phyloP scores from a whole-genome alignment of 2,329 filamentous ascomycete species.

The Lasiodiplodia gonubiensis region DNA sequence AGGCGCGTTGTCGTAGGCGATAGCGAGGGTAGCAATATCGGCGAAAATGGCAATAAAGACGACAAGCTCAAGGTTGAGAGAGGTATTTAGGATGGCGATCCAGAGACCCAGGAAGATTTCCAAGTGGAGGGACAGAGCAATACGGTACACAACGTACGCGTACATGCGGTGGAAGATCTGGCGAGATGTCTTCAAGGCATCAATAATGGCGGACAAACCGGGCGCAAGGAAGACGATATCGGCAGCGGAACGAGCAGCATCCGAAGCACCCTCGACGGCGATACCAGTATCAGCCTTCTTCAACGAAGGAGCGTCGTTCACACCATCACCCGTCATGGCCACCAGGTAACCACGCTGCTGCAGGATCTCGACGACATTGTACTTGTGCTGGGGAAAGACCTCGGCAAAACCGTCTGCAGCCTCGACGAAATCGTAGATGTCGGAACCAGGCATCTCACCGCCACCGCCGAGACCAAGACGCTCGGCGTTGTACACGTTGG shows the following conservation, averaged over 20 bases:
- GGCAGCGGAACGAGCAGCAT: conserved; percentile 87
- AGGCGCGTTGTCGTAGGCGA: conserved; percentile 91
- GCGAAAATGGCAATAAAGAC: conserved; percentile 96
- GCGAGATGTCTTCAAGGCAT: conserved; percentile 88
- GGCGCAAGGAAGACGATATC: conserved; percentile 94
- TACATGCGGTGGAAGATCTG: conserved; percentile 98
- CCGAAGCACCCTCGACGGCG: conserved; percentile 89
- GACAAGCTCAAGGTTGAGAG: conserved; percentile 82
- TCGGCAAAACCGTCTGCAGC: conserved; percentile 94
- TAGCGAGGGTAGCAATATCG: conserved; percentile 88
- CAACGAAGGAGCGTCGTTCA: conserved; percentile 90
- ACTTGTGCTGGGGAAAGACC: conserved; percentile 95
- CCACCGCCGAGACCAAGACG: conserved; percentile 87
- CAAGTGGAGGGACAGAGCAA: conserved; percentile 87
- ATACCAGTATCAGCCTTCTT: conserved; percentile 98
- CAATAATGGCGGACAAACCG: conserved; percentile 89
- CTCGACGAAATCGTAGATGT: conserved; percentile 95
- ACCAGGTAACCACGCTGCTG: conserved; percentile 93
- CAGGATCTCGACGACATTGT: conserved; percentile 90
- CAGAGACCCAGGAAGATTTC: conserved; percentile 91
- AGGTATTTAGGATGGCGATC: conserved; percentile 86
- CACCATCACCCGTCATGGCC: conserved; percentile 95
- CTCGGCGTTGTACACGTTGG: conserved; percentile 93
- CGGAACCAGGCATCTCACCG: conserved; percentile 90
- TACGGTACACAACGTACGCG: conserved; percentile 94